Conservation (phyloP, 805 yeast species). For the Grigorovia transvaalensis region DNA sequence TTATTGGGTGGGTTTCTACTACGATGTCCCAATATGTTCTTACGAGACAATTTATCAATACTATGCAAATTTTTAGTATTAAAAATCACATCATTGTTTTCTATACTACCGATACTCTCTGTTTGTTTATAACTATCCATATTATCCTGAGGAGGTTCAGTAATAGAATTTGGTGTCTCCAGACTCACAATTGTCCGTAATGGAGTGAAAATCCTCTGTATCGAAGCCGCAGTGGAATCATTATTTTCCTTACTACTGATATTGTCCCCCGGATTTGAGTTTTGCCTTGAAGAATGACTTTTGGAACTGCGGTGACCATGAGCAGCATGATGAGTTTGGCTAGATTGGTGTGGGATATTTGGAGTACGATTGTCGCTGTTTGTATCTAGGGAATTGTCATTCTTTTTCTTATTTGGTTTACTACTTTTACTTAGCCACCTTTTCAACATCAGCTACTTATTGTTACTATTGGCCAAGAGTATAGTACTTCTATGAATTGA, state of each 20-base stretch:
- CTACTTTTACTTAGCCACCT: conserved; percentile 10
- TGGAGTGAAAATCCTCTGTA: not conserved
- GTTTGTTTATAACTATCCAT: not conserved
- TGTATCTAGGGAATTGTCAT: not conserved
- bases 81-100: not conserved
- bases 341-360: not conserved
- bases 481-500: not conserved
- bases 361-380: not conserved
- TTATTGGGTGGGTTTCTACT: not conserved
- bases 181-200: conserved; percentile 1
- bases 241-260: not conserved
- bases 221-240: not conserved
- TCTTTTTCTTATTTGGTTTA: conserved; percentile 1
- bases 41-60: not conserved
- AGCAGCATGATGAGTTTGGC: not conserved
- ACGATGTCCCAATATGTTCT: too few species aligned
- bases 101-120: not conserved
- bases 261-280: not conserved
- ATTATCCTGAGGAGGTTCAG: not conserved
- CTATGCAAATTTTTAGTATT: not conserved
- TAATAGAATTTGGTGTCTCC: not conserved
- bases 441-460: conserved; percentile 13
- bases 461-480: not conserved
- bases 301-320: not conserved
- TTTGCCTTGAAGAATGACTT: not conserved